Evolutionary conservation across 805 yeast species (phyloP).

Genomic region (Grigorovia transvaalensis): DNA sequence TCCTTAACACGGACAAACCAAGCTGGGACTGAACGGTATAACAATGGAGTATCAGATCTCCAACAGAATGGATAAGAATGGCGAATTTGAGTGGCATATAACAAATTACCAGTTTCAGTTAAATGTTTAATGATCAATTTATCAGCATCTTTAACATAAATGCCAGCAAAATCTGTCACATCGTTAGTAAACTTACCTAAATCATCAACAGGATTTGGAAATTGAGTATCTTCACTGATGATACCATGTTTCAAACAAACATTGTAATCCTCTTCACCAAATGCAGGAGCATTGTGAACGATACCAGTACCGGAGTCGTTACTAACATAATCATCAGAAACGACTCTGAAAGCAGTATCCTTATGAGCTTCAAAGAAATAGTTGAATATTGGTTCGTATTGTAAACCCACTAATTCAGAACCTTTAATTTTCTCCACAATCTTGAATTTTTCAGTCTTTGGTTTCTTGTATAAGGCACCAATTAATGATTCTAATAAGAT

Average conservation of each 20-base stretch:
- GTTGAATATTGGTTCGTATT: constrained; percentile 75
- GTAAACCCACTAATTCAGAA: constrained; percentile 63
- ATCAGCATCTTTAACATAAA: constrained; percentile 94
- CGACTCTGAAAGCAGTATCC: constrained; percentile 74
- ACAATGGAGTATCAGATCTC: constrained; percentile 97
- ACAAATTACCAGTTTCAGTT: constrained; percentile 64
- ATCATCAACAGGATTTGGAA: constrained; percentile 96
- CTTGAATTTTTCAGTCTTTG: constrained; percentile 78
- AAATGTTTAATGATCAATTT: constrained; percentile 76
- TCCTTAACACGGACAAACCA: constrained; percentile 94
- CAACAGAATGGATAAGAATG: constrained; percentile 99
- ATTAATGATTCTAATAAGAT: constrained; percentile 77
- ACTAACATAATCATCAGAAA: constrained; percentile 75
- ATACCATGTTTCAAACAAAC: constrained; percentile 71
- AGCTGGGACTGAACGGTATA: constrained; percentile 94
- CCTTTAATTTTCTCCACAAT: constrained; percentile 75
- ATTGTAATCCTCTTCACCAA: constrained; percentile 96
- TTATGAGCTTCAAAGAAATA: constrained; percentile 68
- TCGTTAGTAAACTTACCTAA: constrained; percentile 71
- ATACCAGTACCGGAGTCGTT: constrained; percentile 97
- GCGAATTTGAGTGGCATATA: constrained; percentile 71
- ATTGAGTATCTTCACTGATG: constrained; percentile 52
- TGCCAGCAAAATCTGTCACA: constrained; percentile 67
- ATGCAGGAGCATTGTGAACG: constrained; percentile 97
- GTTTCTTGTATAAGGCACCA: constrained; percentile 85